A percentile compares a stretch with the other conserved stretches of the same genome.
These are phyloP conservation scores for Aspergillus incahuasiensis DNA, from an alignment of 495 filamentous ascomycete species.

Conservation along the genomic window DNA sequence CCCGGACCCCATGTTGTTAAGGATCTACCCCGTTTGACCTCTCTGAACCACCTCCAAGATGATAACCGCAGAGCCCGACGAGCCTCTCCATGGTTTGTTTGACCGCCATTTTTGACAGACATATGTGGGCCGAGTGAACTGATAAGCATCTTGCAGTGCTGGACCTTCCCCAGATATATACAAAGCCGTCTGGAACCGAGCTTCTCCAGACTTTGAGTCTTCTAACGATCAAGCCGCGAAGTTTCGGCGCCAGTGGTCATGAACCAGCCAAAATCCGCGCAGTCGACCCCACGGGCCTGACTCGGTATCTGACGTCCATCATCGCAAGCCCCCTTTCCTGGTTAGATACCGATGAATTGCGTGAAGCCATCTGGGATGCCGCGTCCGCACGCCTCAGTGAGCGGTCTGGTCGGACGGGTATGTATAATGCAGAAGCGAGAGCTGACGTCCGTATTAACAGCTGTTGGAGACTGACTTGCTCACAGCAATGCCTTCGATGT, in stretches of 20 bases:
- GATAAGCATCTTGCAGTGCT: constrained; percentile 45
- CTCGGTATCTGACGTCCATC: constrained; percentile 68
- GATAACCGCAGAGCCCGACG: constrained; percentile 36
- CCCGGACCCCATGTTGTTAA: background rate
- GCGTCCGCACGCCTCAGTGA: constrained; percentile 76
- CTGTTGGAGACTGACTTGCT: constrained; percentile 14
- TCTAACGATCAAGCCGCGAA: constrained; percentile 40
- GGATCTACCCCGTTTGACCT: constrained; percentile 1
- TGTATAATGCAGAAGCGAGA: background rate
- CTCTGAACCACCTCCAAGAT: constrained; percentile 21
- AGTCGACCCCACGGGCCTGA: constrained; percentile 38
- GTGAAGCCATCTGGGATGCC: constrained; percentile 72
- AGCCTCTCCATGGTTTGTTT: constrained; percentile 45
- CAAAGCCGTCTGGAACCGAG: constrained; percentile 42
- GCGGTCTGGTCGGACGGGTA: constrained; percentile 70
- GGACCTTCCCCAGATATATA: constrained; percentile 51
- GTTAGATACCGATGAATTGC: constrained; percentile 65
- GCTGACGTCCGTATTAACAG: background rate
- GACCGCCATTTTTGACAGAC: constrained; percentile 12
- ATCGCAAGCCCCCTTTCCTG: constrained; percentile 70
- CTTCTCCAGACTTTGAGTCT: constrained; percentile 42
- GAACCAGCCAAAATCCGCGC: constrained; percentile 29
- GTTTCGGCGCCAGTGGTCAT: constrained; percentile 26
- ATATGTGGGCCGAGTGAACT: constrained; percentile 26
- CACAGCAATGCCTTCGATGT: constrained; percentile 71